Evolutionary conservation across 192 early-diverging fungal genomes (phyloP).

Genomic region (Umbelopsis sp.): DNA sequence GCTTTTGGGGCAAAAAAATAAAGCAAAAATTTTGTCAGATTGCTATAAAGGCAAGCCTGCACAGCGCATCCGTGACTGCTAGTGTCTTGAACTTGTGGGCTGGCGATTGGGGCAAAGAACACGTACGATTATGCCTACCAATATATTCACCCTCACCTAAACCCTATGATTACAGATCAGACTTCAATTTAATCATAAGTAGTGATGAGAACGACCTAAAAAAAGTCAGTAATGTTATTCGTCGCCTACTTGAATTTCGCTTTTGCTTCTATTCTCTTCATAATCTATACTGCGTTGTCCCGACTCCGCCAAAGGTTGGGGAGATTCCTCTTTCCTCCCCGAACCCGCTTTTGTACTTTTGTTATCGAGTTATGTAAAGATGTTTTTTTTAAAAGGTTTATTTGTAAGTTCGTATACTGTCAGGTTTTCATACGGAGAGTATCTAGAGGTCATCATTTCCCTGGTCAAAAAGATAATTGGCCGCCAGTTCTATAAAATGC

Average conservation of each 20-base stretch:
- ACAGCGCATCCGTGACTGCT: slow-evolving; percentile 3
- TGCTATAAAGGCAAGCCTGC: neutral
- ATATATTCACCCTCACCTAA: no score
- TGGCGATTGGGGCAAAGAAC: neutral
- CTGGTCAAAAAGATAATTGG: slow-evolving; percentile 94
- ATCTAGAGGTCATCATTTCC: slow-evolving; percentile 58
- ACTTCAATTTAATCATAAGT: no score
- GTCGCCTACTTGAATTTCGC: no score
- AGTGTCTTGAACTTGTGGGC: neutral
- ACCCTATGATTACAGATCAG: no score
- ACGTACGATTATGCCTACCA: no score
- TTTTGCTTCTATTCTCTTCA: no score
- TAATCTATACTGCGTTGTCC: no score
- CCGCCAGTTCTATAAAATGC: slow-evolving; percentile 71
- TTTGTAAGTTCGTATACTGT: slow-evolving; percentile 13
- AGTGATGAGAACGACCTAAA: no score
- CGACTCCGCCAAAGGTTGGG: no score
- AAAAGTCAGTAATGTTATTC: no score
- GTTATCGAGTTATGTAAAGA: neutral
- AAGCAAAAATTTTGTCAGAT: slow-evolving; percentile 23
- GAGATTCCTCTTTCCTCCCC: no score
- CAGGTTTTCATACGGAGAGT: neutral
- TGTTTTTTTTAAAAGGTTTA: neutral
- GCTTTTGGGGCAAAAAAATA: slow-evolving; percentile 19
- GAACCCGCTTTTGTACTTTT: neutral